Percentiles rank a stretch among this genome's conserved stretches.
These are phyloP conservation scores for Arthrobotrys sphaeroides DNA, from an alignment of 2,329 filamentous ascomycete genomes.

Conservation along the genomic window DNA sequence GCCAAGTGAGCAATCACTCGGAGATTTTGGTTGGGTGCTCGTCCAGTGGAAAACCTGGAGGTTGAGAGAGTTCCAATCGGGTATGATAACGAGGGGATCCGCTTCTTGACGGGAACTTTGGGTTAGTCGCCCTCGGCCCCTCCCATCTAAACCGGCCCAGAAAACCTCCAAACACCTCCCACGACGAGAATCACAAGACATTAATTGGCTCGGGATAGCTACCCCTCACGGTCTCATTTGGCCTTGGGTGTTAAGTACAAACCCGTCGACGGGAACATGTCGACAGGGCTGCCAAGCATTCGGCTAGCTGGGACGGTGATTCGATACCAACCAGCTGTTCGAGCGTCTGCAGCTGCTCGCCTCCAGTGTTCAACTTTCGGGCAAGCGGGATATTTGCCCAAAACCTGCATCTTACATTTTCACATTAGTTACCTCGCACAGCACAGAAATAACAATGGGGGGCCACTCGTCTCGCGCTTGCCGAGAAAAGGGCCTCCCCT, in stretches of 20 bases:
- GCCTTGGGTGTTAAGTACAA: not conserved
- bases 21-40: not conserved
- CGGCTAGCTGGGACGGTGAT: slow-evolving; percentile 38
- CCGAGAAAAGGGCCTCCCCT: slow-evolving; percentile 24
- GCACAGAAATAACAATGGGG: not conserved
- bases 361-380: slow-evolving; percentile 51
- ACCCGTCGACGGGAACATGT: not conserved
- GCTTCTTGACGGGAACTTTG: not conserved
- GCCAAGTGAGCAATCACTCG: not conserved
- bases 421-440: not conserved
- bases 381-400: slow-evolving; percentile 40
- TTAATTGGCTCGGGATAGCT: not conserved
- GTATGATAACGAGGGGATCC: slow-evolving; percentile 10
- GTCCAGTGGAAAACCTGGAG: not conserved
- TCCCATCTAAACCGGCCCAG: not conserved
- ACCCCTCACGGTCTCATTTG: not conserved
- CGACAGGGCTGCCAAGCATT: slow-evolving; percentile 24
- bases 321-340: slow-evolving; percentile 16
- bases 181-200: not conserved
- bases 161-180: not conserved
- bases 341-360: slow-evolving; percentile 40
- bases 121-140: not conserved
- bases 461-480: slow-evolving; percentile 43
- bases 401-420: slow-evolving; percentile 35
- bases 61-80: not conserved